These are phyloP conservation scores for Prunella vulgaris DNA, from an alignment of 257 asterid genomes.

Conservation along the genomic window DNA sequence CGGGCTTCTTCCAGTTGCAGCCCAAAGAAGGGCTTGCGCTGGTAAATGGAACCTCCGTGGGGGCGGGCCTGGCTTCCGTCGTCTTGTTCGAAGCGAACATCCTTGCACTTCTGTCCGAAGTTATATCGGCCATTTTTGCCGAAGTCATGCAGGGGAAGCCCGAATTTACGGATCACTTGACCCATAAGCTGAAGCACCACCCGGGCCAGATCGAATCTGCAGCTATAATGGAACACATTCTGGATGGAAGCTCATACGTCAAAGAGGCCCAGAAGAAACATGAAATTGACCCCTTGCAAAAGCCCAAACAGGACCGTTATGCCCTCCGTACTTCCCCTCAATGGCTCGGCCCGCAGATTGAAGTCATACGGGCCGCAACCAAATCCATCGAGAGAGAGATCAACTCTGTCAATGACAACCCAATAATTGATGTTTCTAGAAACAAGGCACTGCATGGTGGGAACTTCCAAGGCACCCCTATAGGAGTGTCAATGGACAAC, in stretches of 20 bases:
- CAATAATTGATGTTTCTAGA: constrained; percentile 33
- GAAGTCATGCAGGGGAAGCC: constrained; percentile 47
- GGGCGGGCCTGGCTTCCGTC: constrained; percentile 40
- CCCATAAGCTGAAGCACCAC: constrained; percentile 41
- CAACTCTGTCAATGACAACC: constrained; percentile 40
- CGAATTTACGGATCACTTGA: constrained; percentile 38
- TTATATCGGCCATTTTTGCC: constrained; percentile 32
- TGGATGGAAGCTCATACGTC: constrained; percentile 31
- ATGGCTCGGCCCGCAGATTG: constrained; percentile 45
- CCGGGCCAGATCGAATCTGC: constrained; percentile 48
- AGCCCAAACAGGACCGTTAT: constrained; percentile 41
- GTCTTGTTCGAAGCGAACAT: constrained; percentile 35
- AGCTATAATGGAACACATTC: constrained; percentile 39
- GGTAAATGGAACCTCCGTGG: constrained; percentile 40
- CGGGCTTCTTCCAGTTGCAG: constrained; percentile 38
- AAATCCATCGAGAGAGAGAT: constrained; percentile 39
- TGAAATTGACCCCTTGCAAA: constrained; percentile 32
- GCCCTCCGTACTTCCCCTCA: constrained; percentile 45
- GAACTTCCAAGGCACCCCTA: constrained; percentile 43
- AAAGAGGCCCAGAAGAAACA: constrained; percentile 28
- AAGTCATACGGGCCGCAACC: constrained; percentile 38
- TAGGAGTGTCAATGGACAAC: constrained; percentile 46
- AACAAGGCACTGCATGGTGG: constrained; percentile 42
- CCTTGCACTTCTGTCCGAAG: constrained; percentile 24
- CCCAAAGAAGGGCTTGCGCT: constrained; percentile 42